Evolutionary conservation across 1,284 basidiomycete species (phyloP), one percentile per base, ranked within the genome.

Genomic region (Earliella scabrosa): DNA sequence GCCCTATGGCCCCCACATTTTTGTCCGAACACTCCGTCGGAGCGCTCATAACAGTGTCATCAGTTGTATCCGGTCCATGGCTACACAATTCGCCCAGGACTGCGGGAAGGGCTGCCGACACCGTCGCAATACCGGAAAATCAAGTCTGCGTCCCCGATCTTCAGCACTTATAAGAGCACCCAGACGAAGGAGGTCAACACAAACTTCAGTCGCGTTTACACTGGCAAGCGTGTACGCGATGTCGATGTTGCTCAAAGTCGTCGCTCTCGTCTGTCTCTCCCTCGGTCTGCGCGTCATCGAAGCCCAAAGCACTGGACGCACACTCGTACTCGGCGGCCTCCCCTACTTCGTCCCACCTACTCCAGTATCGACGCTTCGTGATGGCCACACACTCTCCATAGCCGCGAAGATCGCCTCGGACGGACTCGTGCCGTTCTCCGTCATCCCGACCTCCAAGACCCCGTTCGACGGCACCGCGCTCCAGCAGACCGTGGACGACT

Each of bases 281-380:
- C 18, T 46, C 8, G 44, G 38, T 16, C 4, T 45, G 3, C 43
- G n/a, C 8, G 27, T 23, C 11, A 50, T 47, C 8, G 45, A 35
- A 16, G 52, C 63, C 34, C 58, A 60, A 14, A 34, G 27, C 29
- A 53, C 62, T 0, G 66, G 70, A 4, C 51, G 54, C 43, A 70
- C 70, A 2, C 52, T 71, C 10, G 54, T 56, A 4, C 52, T 71
- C 11, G 65, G 61, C 24, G 54, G 50, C 18, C 43, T 66, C 43
- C 58, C 68, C 20, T 71, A 70, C 63, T 69, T 66, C 47, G 63
- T 66, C 1, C 63, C 68, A 1, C 59, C 66, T 2, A 50, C 60
- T 1, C 68, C 70, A 5, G 68, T 69, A 1, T 66, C 70, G 4
- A 50, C 54, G 10, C 53, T 69, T 18, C 52, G 48, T 7, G 53